Evolutionary conservation across 768 basidiomycete species (phyloP).

Genomic region (Rhodotorula toruloides): DNA sequence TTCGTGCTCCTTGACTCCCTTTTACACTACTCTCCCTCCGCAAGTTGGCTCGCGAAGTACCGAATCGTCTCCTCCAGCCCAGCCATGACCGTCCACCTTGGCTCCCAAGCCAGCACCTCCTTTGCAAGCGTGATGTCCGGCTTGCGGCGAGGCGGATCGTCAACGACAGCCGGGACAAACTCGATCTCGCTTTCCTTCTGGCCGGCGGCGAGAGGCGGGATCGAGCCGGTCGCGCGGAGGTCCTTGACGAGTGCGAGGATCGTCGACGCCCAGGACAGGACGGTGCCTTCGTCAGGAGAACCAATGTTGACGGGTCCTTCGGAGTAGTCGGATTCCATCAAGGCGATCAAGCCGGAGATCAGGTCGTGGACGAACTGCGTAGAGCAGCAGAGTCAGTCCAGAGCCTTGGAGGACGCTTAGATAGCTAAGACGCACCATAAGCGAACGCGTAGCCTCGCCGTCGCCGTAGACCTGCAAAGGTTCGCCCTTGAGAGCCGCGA

Average conservation of each 20-base stretch:
- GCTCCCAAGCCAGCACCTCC: conserved; percentile 77
- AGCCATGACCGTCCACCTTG: conserved; percentile 85
- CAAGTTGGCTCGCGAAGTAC: conserved; percentile 66
- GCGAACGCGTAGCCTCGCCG: conserved; percentile 38
- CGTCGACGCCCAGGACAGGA: conserved; percentile 85
- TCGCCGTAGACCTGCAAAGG: conserved; percentile 66
- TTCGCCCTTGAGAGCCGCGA: conserved; percentile 91
- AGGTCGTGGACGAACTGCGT: conserved; percentile 99
- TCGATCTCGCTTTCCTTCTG: conserved; percentile 54
- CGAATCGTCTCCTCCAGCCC: conserved; percentile 91
- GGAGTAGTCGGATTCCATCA: conserved; percentile 77
- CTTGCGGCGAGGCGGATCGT: conserved; percentile 89
- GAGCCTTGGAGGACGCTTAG: conserved; percentile 48
- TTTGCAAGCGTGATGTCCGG: conserved; percentile 91
- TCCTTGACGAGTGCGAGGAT: conserved; percentile 88
- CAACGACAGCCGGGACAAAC: conserved; percentile 74
- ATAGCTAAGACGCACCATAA: conserved; percentile 21
- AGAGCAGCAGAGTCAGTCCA: conserved; percentile 71
- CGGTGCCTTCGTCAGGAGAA: conserved; percentile 90
- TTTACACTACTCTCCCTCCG: conserved; percentile 13
- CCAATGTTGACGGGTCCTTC: conserved; percentile 95
- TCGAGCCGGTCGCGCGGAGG: conserved; percentile 75
- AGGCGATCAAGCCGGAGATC: conserved; percentile 80
- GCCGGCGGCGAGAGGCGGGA: conserved; percentile 6
- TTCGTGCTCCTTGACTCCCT: too few relatives aligned